phyloP scores from a whole-genome alignment of 1,139 yeast genomes.

The Geotrichum candidum region DNA sequence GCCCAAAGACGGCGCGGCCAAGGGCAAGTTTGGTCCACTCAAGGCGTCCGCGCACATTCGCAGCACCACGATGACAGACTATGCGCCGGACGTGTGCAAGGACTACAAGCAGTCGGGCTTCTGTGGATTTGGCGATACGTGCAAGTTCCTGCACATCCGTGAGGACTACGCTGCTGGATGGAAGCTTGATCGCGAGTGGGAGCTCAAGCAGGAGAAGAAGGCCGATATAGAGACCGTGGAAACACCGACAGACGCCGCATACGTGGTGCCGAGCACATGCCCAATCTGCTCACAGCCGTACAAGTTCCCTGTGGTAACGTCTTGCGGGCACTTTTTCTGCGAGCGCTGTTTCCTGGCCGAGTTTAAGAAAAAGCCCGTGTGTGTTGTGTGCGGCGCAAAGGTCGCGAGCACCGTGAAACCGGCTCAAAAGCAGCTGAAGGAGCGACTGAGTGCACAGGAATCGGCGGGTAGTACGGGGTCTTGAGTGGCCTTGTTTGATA shows the following conservation, averaged over 20 bases:
- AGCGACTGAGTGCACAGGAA: slow-evolving; percentile 25
- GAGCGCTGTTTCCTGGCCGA: slow-evolving; percentile 54
- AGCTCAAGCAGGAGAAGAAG: slow-evolving; percentile 30
- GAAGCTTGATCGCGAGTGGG: slow-evolving; percentile 73
- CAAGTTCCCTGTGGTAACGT: slow-evolving; percentile 52
- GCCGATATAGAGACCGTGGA: slow-evolving; percentile 14
- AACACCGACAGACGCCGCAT: slow-evolving; percentile 10
- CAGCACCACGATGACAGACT: slow-evolving; percentile 76
- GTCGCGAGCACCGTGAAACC: slow-evolving; percentile 50
- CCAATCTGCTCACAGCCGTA: slow-evolving; percentile 56
- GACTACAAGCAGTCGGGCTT: slow-evolving; percentile 88
- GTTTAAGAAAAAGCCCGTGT: slow-evolving; percentile 47
- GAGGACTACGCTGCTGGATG: slow-evolving; percentile 77
- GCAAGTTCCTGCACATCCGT: slow-evolving; percentile 86
- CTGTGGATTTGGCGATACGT: slow-evolving; percentile 98
- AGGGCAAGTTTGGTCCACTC: slow-evolving; percentile 34
- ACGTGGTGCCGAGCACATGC: slow-evolving; percentile 43
- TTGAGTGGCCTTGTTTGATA: not conserved
- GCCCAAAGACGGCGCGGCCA: not conserved
- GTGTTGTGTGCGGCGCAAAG: slow-evolving; percentile 56
- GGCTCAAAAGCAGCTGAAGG: slow-evolving; percentile 30
- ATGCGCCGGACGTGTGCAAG: slow-evolving; percentile 91
- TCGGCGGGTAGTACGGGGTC: not conserved
- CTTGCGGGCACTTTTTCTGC: slow-evolving; percentile 64
- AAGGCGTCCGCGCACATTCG: slow-evolving; percentile 51